Evolutionary conservation across 2,329 filamentous ascomycete species (phyloP).

Genomic region (Fusarium sublunatum): DNA sequence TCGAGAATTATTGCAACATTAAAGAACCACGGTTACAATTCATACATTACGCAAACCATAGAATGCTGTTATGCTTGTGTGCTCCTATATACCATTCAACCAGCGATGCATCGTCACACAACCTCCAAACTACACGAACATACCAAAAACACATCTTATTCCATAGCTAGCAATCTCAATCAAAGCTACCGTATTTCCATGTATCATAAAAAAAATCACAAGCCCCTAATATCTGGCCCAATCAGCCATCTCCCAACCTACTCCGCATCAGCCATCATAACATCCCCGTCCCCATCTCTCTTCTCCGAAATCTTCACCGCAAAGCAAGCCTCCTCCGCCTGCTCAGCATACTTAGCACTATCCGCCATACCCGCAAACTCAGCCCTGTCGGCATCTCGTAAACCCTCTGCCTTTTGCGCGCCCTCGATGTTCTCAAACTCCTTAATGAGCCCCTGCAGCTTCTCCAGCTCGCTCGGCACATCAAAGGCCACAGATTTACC

Average conservation of each 20-base stretch:
- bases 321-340: conserved; percentile 42
- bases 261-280: neutral
- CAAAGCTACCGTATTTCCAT: no score
- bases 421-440: conserved; percentile 36
- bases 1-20: no score
- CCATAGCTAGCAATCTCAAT: no score
- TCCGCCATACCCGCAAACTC: conserved; percentile 7
- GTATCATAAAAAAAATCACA: no score
- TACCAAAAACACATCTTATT: no score
- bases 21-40: no score
- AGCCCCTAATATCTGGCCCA: neutral
- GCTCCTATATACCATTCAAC: no score
- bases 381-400: conserved; percentile 13
- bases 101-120: no score
- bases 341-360: conserved; percentile 41
- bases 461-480: neutral
- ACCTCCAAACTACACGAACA: no score
- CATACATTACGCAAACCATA: no score
- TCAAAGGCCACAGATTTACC: neutral
- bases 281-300: neutral
- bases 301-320: conserved; percentile 14
- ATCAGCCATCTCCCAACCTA: neutral
- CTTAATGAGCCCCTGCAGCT: conserved; percentile 17
- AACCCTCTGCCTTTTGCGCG: conserved; percentile 12
- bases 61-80: no score